A percentile compares a stretch with the other conserved stretches of the same genome.
phyloP scores from a whole-genome alignment of 805 yeast genomes.

The Candida orba region DNA sequence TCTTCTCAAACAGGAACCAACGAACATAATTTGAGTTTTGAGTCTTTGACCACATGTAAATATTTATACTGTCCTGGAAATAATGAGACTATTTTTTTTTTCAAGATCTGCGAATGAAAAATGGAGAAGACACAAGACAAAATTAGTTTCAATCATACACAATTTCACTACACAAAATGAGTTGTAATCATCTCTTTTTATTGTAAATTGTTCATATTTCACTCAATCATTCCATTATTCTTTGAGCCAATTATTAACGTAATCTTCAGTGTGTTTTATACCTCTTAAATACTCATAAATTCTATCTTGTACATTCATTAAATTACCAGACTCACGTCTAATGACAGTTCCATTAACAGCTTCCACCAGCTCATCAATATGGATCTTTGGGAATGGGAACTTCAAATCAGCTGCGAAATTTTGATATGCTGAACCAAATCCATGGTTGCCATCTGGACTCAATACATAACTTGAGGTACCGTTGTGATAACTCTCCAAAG shows the following conservation, averaged over 20 bases:
- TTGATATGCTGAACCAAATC: constrained; percentile 33
- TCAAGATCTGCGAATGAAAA: too few relatives aligned
- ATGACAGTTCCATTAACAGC: constrained; percentile 29
- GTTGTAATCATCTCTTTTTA: too few relatives aligned
- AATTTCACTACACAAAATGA: too few relatives aligned
- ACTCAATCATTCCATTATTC: too few relatives aligned
- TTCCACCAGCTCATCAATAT: constrained; percentile 28
- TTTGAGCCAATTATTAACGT: not conserved
- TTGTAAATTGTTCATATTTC: too few relatives aligned
- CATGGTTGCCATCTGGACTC: constrained; percentile 40
- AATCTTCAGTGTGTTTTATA: not conserved
- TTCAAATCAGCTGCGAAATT: constrained; percentile 20
- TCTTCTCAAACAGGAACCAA: too few relatives aligned
- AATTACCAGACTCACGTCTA: constrained; percentile 12
- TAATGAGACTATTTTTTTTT: too few relatives aligned
- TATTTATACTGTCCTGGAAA: too few relatives aligned
- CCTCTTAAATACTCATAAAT: not conserved
- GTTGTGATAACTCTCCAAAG: constrained; percentile 28
- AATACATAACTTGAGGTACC: constrained; percentile 39
- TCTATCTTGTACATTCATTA: not conserved
- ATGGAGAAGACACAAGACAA: too few relatives aligned
- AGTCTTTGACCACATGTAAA: too few relatives aligned
- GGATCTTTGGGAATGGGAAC: constrained; percentile 18
- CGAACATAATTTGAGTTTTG: too few relatives aligned
- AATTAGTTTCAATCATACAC: too few relatives aligned